Percentiles rank a stretch among this genome's conserved stretches.
phyloP scores from a whole-genome alignment of 495 filamentous ascomycete genomes.

The Thozetella sp. region DNA sequence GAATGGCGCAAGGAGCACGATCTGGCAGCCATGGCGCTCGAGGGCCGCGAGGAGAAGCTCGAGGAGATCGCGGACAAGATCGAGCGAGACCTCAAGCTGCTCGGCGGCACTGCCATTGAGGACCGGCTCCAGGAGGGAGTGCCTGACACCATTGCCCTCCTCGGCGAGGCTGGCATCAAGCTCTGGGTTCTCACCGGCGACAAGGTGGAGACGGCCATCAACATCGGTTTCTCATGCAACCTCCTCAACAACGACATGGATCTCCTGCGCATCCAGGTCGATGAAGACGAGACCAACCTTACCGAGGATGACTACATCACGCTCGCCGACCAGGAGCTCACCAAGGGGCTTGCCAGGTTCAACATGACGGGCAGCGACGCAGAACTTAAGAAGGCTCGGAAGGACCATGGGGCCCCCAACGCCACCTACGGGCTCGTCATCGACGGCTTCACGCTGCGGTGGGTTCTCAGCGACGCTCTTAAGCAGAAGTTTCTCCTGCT shows the following conservation, averaged over 20 bases:
- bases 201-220: slow-evolving; percentile 99
- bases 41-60: slow-evolving; percentile 90
- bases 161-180: slow-evolving; percentile 95
- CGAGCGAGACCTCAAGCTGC: slow-evolving; percentile 83
- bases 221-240: slow-evolving; percentile 99
- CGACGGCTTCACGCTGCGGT: slow-evolving; percentile 90
- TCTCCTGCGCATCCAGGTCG: slow-evolving; percentile 85
- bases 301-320: slow-evolving; percentile 44
- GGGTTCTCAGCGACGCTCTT: slow-evolving; percentile 80
- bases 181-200: slow-evolving; percentile 99
- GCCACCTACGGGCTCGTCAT: slow-evolving; percentile 96
- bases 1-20: slow-evolving; percentile 87
- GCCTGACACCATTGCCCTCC: slow-evolving; percentile 90
- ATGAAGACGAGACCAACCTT: slow-evolving; percentile 60
- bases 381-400: slow-evolving; percentile 76
- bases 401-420: slow-evolving; percentile 80
- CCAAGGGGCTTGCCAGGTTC: slow-evolving; percentile 73
- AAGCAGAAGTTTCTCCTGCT: slow-evolving; percentile 92
- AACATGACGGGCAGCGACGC: slow-evolving; percentile 83
- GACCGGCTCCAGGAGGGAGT: slow-evolving; percentile 97
- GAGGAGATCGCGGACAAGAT: slow-evolving; percentile 89
- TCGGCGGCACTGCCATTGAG: slow-evolving; percentile 97
- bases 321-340: slow-evolving; percentile 67
- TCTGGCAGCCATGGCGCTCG: slow-evolving; percentile 79
- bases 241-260: slow-evolving; percentile 98